Conservation (phyloP, 2,329 filamentous ascomycete genomes). For the Bipolaris sorokiniana region DNA sequence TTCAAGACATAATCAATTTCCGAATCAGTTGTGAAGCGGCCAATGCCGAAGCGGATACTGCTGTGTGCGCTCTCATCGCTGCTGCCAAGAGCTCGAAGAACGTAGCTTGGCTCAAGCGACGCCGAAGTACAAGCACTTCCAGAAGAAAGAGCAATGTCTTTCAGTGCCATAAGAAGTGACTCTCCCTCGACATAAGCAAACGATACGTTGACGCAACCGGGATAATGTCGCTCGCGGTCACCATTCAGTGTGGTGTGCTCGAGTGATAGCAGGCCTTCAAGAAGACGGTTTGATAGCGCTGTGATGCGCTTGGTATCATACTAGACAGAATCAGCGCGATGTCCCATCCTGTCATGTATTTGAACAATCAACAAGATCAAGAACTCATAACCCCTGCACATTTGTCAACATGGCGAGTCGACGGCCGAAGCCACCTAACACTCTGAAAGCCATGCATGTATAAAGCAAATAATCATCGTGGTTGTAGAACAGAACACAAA, state of each 20-base stretch:
- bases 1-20: slow-evolving; percentile 98
- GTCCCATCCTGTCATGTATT: background rate
- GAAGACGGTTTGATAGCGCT: slow-evolving; percentile 79
- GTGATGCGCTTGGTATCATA: slow-evolving; percentile 90
- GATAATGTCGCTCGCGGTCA: slow-evolving; percentile 81
- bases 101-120: slow-evolving; percentile 94
- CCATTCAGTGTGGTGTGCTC: slow-evolving; percentile 95
- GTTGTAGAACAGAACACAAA: slow-evolving; percentile 25
- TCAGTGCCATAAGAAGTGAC: slow-evolving; percentile 95
- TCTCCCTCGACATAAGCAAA: slow-evolving; percentile 99
- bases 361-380: background rate
- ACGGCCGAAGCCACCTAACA: slow-evolving; percentile 43
- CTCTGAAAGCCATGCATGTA: slow-evolving; percentile 91
- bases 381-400: slow-evolving; percentile 70
- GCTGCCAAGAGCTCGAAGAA: slow-evolving; percentile 89
- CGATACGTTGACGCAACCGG: slow-evolving; percentile 96
- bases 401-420: slow-evolving; percentile 57
- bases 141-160: slow-evolving; percentile 96
- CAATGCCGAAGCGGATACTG: slow-evolving; percentile 97
- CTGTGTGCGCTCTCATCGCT: slow-evolving; percentile 98
- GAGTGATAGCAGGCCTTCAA: slow-evolving; percentile 81
- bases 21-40: slow-evolving; percentile 90
- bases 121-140: slow-evolving; percentile 97
- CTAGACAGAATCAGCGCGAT: slow-evolving; percentile 57
- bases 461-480: slow-evolving; percentile 79